Base-by-base conservation (phyloP, 768 basidiomycete genomes). In the Trametes elegans region DNA sequence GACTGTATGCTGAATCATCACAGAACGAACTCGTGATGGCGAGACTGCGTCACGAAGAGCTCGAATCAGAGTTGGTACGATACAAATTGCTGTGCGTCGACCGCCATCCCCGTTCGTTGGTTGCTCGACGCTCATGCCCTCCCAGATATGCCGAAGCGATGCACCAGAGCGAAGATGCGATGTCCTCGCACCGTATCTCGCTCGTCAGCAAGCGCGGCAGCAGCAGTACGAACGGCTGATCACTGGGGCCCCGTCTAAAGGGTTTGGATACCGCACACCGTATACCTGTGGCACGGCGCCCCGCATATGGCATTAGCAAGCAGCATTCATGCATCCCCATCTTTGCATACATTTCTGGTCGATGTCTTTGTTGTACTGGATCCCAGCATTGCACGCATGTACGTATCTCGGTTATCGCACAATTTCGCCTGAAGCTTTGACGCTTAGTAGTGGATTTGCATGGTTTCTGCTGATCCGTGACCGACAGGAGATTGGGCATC, bases 1-100 rank as follows among this genome's bases (percentile, higher is more conserved):
- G n/a, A n/a, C n/a, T n/a, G n/a, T n/a, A n/a, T n/a, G n/a, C n/a
- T n/a, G 32, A 16, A 21, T 32, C n/a, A 11, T 16, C 42, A 8
- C 59, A 93, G 90, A 93, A 95, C 62, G 88, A 96, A 67, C 81
- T 98, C 3, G 97, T 98, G 3, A 91, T 86, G 75, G 79, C 87
- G 53, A 83, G 94, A 47, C 73, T 98, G 35, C 84, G 87, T 56
- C 90, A 91, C 62, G 96, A 99, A 68, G 94, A 98, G 68, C 78
- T 96, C 56, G 97, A 98, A 70, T 81, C 85, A 53, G 93, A 98
- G 69, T 81, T 99, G 16, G 95, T 99, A 34, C 84, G 89, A 36
- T 98, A 97, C 73, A 97, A 97, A 73, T 74, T 97, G 40, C 68
- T 96, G 90, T 94, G 64, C 68, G 88, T 75, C 13, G 21, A 21